These are phyloP conservation scores for Pyrenochaeta sp. DNA, from an alignment of 2,329 filamentous ascomycete species.

Conservation along the genomic window DNA sequence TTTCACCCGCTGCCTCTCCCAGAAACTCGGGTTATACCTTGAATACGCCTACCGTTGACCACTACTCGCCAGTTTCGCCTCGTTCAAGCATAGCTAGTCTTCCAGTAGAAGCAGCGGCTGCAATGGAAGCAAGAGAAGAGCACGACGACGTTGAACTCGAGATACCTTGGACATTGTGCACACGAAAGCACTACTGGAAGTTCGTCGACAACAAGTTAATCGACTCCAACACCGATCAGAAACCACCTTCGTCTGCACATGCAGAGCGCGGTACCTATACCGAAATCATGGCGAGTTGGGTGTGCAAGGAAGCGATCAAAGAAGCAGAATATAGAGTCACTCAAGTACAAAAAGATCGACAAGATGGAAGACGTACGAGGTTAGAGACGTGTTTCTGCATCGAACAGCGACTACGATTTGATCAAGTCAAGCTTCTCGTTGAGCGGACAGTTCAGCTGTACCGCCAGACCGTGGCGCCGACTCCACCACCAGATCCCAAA, in stretches of 20 bases:
- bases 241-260: slow-evolving; percentile 32
- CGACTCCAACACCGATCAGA: slow-evolving; percentile 38
- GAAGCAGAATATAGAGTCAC: slow-evolving; percentile 41
- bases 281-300: slow-evolving; percentile 48
- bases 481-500: slow-evolving; percentile 16
- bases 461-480: slow-evolving; percentile 31
- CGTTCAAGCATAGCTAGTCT: slow-evolving; percentile 33
- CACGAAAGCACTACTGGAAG: slow-evolving; percentile 43
- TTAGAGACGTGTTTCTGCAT: slow-evolving; percentile 48
- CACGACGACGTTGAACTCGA: slow-evolving; percentile 40
- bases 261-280: slow-evolving; percentile 43
- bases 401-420: slow-evolving; percentile 42
- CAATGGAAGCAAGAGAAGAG: slow-evolving; percentile 40
- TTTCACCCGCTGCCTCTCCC: slow-evolving; percentile 38
- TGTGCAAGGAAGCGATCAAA: slow-evolving; percentile 47
- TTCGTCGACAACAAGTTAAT: slow-evolving; percentile 43
- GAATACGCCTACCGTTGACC: slow-evolving; percentile 11
- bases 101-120: slow-evolving; percentile 40
- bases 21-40: slow-evolving; percentile 24
- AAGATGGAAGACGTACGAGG: slow-evolving; percentile 38
- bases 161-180: slow-evolving; percentile 48
- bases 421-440: slow-evolving; percentile 44
- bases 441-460: slow-evolving; percentile 50
- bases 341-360: slow-evolving; percentile 42
- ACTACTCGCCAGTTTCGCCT: slow-evolving; percentile 30